phyloP scores from a whole-genome alignment of 371 early-diverging fungal genomes.

The Mucor ambiguus region DNA sequence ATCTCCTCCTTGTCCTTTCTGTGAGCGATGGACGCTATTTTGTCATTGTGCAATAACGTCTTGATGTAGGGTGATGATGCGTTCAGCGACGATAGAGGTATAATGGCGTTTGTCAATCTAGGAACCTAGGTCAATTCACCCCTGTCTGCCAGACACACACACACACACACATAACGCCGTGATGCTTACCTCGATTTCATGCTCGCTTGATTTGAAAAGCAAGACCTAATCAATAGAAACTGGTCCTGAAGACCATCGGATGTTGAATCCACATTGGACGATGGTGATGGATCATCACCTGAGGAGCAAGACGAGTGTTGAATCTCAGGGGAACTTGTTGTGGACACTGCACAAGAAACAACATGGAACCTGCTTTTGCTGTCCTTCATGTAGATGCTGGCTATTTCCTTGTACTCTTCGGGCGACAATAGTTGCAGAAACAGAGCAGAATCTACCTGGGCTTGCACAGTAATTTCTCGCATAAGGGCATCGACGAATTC shows the following conservation, averaged over 20 bases:
- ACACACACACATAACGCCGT: background rate
- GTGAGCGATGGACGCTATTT: background rate
- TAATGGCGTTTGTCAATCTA: slow-evolving; percentile 10
- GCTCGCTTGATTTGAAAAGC: slow-evolving; percentile 8
- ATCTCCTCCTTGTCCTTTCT: slow-evolving; percentile 4
- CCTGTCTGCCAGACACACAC: background rate
- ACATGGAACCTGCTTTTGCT: slow-evolving; percentile 14
- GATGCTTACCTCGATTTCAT: slow-evolving; percentile 6
- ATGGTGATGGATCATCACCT: slow-evolving; percentile 4
- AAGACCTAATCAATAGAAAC: slow-evolving; percentile 17
- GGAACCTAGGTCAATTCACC: background rate
- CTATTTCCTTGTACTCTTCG: slow-evolving; percentile 28
- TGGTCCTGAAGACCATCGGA: slow-evolving; percentile 12
- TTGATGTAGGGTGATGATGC: slow-evolving; percentile 22
- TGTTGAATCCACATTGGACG: slow-evolving; percentile 3
- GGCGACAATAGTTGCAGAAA: slow-evolving; percentile 20
- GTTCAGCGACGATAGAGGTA: slow-evolving; percentile 16
- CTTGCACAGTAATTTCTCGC: slow-evolving; percentile 20
- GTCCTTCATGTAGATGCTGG: slow-evolving; percentile 10
- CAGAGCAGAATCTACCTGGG: slow-evolving; percentile 13
- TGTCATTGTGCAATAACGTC: slow-evolving; percentile 10
- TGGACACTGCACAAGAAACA: background rate
- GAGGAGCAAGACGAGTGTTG: slow-evolving; percentile 1
- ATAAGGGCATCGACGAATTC: slow-evolving; percentile 27
- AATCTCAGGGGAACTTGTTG: slow-evolving; percentile 18